phyloP scores from a whole-genome alignment of 2,329 filamentous ascomycete species.

The Pseudocercospora crystallina region DNA sequence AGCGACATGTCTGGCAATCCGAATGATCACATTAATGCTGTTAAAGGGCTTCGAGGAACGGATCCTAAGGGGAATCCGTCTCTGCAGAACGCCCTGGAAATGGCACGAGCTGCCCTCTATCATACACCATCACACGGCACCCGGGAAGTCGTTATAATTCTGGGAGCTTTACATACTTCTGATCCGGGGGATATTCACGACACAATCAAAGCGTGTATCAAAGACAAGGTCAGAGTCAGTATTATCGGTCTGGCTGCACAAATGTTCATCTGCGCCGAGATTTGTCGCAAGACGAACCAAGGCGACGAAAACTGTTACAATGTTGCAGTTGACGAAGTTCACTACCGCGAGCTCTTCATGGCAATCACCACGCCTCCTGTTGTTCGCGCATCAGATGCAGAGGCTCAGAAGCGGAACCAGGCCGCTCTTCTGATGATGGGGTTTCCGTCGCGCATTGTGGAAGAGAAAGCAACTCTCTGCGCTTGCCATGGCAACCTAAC shows the following conservation, averaged over 20 bases:
- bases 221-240: constrained; percentile 81
- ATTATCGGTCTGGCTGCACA: constrained; percentile 90
- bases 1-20: constrained; percentile 92
- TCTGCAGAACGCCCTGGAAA: constrained; percentile 92
- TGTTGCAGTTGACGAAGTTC: constrained; percentile 80
- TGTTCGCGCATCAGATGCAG: constrained; percentile 54
- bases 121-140: constrained; percentile 93
- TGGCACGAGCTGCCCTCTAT: constrained; percentile 88
- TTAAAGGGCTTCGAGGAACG: constrained; percentile 56
- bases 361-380: constrained; percentile 85
- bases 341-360: constrained; percentile 87
- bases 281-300: constrained; percentile 83
- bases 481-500: constrained; percentile 84
- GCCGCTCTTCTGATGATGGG: constrained; percentile 88
- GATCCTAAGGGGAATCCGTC: constrained; percentile 53
- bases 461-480: constrained; percentile 72
- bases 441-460: constrained; percentile 83
- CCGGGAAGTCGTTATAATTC: constrained; percentile 85
- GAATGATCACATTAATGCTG: constrained; percentile 76
- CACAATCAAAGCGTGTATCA: constrained; percentile 75
- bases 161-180: constrained; percentile 83
- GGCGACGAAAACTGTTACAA: constrained; percentile 75
- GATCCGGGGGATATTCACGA: constrained; percentile 95
- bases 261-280: constrained; percentile 85
- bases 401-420: constrained; percentile 41